These are phyloP conservation scores for Alternaria atra DNA, from an alignment of 2,329 filamentous ascomycete genomes.

Conservation along the genomic window DNA sequence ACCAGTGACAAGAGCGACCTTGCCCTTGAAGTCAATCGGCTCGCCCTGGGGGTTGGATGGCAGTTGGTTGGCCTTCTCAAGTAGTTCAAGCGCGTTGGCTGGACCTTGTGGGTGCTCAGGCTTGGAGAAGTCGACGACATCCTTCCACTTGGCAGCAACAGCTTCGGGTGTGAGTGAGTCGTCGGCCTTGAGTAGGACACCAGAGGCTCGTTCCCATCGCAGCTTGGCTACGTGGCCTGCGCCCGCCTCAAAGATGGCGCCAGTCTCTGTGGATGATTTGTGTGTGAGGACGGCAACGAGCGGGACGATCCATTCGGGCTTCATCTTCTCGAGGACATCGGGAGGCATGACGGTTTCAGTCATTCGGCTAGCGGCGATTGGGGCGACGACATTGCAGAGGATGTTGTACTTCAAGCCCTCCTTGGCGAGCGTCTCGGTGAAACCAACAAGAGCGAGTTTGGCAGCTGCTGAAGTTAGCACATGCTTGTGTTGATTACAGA, in stretches of 20 bases:
- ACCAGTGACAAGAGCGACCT: constrained; percentile 50
- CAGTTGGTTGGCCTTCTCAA: constrained; percentile 43
- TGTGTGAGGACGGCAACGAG: constrained; percentile 89
- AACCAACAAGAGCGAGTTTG: constrained; percentile 93
- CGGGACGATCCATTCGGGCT: constrained; percentile 95
- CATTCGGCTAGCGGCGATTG: constrained; percentile 94
- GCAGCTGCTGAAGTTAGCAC: constrained; percentile 67
- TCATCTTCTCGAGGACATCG: constrained; percentile 84
- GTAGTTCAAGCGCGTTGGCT: constrained; percentile 85
- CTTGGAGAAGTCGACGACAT: constrained; percentile 85
- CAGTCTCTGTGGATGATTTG: constrained; percentile 86
- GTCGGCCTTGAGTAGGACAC: constrained; percentile 89
- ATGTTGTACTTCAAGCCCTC: constrained; percentile 99
- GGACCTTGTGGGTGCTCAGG: constrained; percentile 84
- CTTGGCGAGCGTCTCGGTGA: constrained; percentile 97
- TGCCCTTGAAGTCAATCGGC: constrained; percentile 49
- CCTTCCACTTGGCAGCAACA: constrained; percentile 87
- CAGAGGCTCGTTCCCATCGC: constrained; percentile 91
- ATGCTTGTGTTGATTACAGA: not conserved
- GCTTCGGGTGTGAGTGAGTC: constrained; percentile 86
- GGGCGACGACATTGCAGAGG: constrained; percentile 90
- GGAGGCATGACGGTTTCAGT: constrained; percentile 94
- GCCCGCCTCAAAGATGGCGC: constrained; percentile 91
- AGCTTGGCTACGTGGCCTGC: constrained; percentile 93
- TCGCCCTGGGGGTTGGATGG: constrained; percentile 45